These are phyloP conservation scores for Neonectria neomacrospora DNA, from an alignment of 2,329 filamentous ascomycete genomes.

Conservation along the genomic window DNA sequence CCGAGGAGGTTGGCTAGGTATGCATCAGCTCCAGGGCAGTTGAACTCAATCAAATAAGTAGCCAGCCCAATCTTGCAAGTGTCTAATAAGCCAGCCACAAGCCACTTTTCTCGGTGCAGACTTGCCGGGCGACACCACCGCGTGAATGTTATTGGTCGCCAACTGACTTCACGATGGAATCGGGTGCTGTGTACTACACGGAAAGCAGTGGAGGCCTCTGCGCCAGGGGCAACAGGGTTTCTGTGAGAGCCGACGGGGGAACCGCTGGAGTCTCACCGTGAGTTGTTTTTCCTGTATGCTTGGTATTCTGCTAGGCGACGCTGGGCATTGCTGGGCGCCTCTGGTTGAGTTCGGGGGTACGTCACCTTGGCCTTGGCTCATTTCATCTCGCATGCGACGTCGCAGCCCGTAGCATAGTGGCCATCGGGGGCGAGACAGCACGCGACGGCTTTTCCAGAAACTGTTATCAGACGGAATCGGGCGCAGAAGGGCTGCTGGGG, in stretches of 20 bases:
- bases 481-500: no score
- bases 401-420: neutral
- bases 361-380: constrained; percentile 14
- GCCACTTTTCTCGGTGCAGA: neutral
- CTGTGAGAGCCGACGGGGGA: neutral
- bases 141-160: neutral
- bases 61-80: neutral
- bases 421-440: neutral
- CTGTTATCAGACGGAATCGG: neutral
- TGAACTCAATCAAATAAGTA: neutral
- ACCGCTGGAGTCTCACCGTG: neutral
- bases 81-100: neutral
- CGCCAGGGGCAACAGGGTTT: neutral
- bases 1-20: neutral
- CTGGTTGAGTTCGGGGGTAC: neutral
- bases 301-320: neutral
- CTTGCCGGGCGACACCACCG: neutral
- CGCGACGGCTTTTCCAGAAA: constrained; percentile 20
- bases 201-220: neutral
- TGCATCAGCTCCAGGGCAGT: neutral
- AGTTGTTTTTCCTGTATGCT: neutral
- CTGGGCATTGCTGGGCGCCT: neutral
- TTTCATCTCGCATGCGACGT: constrained; percentile 16
- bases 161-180: neutral
- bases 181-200: neutral